Base-by-base conservation (phyloP, 805 yeast genomes). In the Grigorovia humatica region DNA sequence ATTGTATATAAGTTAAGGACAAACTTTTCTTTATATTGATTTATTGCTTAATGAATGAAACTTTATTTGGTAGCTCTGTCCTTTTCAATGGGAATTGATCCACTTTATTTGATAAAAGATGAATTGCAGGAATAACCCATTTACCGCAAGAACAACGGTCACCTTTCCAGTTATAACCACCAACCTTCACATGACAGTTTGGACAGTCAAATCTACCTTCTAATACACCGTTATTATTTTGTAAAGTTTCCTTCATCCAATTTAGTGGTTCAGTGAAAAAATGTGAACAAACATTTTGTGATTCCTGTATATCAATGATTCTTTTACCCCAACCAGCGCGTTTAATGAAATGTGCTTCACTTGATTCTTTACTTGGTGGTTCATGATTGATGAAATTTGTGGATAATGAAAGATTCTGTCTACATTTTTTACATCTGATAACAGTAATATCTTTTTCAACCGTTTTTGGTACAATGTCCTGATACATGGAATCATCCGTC, bases 111-210 rank as follows among this genome's bases (percentile, higher is more conserved):
- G 82, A 73, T 65, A 83, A 89, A 51, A 93, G 67, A 65, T 86
- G 88, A 54, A 93, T 76, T 1, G 95, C 95, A 0, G 99, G 99
- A 9, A 88, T 78, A 75, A 91, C 83, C 99, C 99, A 93, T 59
- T 80, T 81, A 2, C 97, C 97, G 67, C 99, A 93, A 52, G 93
- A 81, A 67, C 99, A 93, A 59, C 95, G 73, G 1, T 91, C 81
- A 0, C 99, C 99, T 61, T 83, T 86, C 99, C 99, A 93, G 55
- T 83, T 80, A 65, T 89, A 93, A 0, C 88, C 89, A 13, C 99
- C 99, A 2, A 93, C 79, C 69, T 91, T 93, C 15, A 85, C 74
- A 5, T 73, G 72, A 71, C 99, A 93, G 61, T 83, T 84, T 2
- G 93, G 93, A 66, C 99, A 93, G 11, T 70, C 66, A 45, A 93